Evolutionary conservation across 768 basidiomycete species (phyloP).

Genomic region (Suillus subaureus): DNA sequence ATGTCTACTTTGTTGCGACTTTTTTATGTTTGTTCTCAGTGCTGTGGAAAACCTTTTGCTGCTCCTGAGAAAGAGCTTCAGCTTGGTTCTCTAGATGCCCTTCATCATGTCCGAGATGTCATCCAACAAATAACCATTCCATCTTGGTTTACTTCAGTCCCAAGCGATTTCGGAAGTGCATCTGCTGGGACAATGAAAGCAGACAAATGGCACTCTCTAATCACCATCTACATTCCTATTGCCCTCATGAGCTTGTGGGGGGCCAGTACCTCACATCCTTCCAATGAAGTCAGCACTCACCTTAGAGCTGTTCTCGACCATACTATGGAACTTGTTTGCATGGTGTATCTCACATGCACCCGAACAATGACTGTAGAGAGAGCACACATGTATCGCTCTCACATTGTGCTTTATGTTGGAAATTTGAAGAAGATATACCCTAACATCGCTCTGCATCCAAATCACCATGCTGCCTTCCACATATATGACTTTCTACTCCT

Average conservation of each 20-base stretch:
- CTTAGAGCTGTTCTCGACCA: conserved; percentile 22
- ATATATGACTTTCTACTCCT: conserved; percentile 27
- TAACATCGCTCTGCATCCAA: conserved; percentile 16
- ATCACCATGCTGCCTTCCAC: conserved; percentile 38
- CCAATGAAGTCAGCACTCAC: neutral
- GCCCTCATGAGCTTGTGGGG: conserved; percentile 34
- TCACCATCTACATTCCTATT: conserved; percentile 34
- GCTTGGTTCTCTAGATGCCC: neutral
- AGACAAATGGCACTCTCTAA: conserved; percentile 35
- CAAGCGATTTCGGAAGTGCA: conserved; percentile 15
- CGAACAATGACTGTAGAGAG: conserved; percentile 18
- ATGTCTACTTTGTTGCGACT: neutral
- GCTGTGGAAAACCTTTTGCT: neutral
- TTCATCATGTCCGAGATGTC: neutral
- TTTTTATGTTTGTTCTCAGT: neutral
- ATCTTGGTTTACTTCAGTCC: conserved; percentile 15
- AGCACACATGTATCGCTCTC: conserved; percentile 12
- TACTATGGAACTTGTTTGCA: conserved; percentile 30
- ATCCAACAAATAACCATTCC: conserved; percentile 7
- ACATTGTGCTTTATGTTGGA: conserved; percentile 21
- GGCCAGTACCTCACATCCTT: conserved; percentile 13
- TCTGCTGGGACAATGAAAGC: conserved; percentile 35
- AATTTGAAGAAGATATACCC: conserved; percentile 25
- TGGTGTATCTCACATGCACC: conserved; percentile 20
- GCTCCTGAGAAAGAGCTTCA: too few relatives aligned